Evolutionary conservation across 1,284 basidiomycete genomes (phyloP).

Genomic region (Thecaphora frezii): DNA sequence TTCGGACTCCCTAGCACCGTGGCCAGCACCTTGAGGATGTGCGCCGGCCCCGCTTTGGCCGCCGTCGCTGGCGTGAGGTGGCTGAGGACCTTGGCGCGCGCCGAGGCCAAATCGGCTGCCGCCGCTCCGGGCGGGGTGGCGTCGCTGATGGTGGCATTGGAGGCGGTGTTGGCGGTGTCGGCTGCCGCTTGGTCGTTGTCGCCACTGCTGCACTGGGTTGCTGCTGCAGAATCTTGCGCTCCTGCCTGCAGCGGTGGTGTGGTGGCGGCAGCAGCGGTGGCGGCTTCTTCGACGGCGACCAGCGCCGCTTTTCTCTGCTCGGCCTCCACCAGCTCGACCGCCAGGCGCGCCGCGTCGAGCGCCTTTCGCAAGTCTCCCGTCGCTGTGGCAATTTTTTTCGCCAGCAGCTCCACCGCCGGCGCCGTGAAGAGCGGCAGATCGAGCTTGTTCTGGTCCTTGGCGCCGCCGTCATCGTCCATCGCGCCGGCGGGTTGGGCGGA

Average conservation of each 20-base stretch:
- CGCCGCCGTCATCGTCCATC: neutral
- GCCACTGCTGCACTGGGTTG: no score
- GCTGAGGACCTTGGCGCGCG: conserved; percentile 22
- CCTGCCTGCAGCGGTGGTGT: no score
- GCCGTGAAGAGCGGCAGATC: conserved; percentile 54
- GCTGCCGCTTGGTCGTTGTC: no score
- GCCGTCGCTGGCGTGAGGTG: conserved; percentile 40
- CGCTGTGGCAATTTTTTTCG: conserved; percentile 59
- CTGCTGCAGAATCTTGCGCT: no score
- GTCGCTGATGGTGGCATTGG: no score
- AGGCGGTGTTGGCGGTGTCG: neutral
- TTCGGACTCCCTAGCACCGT: conserved; percentile 50
- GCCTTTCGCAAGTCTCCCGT: conserved; percentile 61
- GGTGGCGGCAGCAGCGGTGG: neutral
- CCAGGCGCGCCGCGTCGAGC: conserved; percentile 58
- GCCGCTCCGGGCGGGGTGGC: neutral
- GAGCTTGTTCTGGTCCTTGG: neutral
- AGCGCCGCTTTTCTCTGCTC: conserved; percentile 43
- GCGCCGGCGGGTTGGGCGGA: neutral
- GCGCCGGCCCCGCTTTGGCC: conserved; percentile 48
- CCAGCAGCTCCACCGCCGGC: conserved; percentile 59
- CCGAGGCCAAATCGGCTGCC: conserved; percentile 3
- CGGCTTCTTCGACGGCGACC: conserved; percentile 1
- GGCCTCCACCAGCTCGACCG: conserved; percentile 58
- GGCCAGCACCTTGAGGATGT: conserved; percentile 54